Evolutionary conservation across 208 protist genomes (phyloP).

Genomic region (Leptomonas pyrrhocoris): DNA sequence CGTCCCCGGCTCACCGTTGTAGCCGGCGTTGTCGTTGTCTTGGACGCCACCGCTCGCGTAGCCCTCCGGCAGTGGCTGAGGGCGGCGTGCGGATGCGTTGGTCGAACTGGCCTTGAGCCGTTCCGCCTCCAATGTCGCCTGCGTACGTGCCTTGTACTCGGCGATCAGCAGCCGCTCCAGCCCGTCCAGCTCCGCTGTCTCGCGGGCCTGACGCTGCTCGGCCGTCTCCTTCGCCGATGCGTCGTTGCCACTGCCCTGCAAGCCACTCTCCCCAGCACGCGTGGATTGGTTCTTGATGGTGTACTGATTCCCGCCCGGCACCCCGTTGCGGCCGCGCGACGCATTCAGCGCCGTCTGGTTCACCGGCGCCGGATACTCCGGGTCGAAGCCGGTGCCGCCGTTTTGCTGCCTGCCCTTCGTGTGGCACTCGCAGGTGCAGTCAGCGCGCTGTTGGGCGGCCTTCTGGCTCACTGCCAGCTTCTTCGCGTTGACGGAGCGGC

Average conservation of each 20-base stretch:
- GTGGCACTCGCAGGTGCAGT: slow-evolving; percentile 69
- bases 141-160: slow-evolving; percentile 87
- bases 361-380: slow-evolving; percentile 72
- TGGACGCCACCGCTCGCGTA: slow-evolving; percentile 5
- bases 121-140: slow-evolving; percentile 67
- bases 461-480: slow-evolving; percentile 64
- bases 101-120: slow-evolving; percentile 33
- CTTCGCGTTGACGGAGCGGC: slow-evolving; percentile 77
- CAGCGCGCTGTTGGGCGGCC: slow-evolving; percentile 38
- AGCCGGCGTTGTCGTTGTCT: background rate
- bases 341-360: slow-evolving; percentile 87
- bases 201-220: slow-evolving; percentile 53
- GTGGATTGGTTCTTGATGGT: slow-evolving; percentile 39
- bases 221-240: slow-evolving; percentile 17
- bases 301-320: slow-evolving; percentile 55
- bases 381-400: slow-evolving; percentile 54
- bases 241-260: slow-evolving; percentile 12
- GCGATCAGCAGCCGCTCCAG: slow-evolving; percentile 87
- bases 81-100: slow-evolving; percentile 38
- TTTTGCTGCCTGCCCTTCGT: slow-evolving; percentile 20
- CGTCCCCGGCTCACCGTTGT: background rate
- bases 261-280: background rate
- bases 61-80: slow-evolving; percentile 47
- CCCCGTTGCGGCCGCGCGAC: slow-evolving; percentile 60
- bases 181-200: slow-evolving; percentile 78